Evolutionary conservation across 2,329 filamentous ascomycete species (phyloP).

Genomic region (Trichoderma harzianum): DNA sequence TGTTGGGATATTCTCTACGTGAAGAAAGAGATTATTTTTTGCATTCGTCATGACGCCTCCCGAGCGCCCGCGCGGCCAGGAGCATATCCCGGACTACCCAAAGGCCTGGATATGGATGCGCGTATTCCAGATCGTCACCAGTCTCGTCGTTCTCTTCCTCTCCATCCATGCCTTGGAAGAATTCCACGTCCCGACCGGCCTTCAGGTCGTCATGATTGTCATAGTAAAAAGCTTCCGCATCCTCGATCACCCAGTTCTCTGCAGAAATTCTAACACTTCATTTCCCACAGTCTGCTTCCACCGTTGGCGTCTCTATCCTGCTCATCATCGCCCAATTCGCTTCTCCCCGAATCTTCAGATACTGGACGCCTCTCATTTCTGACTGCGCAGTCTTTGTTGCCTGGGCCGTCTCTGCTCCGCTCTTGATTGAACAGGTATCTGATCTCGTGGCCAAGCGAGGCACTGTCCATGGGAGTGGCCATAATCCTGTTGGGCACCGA

Average conservation of each 20-base stretch:
- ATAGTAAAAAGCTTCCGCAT: not conserved
- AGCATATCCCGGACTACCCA: constrained; percentile 47
- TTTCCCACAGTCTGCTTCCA: not conserved
- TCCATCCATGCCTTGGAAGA: constrained; percentile 25
- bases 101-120: constrained; percentile 42
- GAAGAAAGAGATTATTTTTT: not conserved
- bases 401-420: constrained; percentile 45
- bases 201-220: not conserved
- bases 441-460: constrained; percentile 24
- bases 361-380: constrained; percentile 36
- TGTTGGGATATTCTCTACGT: not conserved
- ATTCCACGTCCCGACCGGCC: not conserved
- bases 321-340: not conserved
- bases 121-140: constrained; percentile 46
- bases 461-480: not conserved
- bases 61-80: constrained; percentile 32
- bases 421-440: constrained; percentile 41
- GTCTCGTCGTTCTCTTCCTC: constrained; percentile 45
- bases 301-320: not conserved
- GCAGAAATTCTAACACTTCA: not conserved
- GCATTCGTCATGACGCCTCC: not conserved
- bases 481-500: not conserved
- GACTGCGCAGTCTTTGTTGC: constrained; percentile 45
- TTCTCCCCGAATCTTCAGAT: not conserved
- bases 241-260: not conserved